These are phyloP conservation scores for Cerioporus squamosus DNA, from an alignment of 1,284 basidiomycete species.

Conservation along the genomic window DNA sequence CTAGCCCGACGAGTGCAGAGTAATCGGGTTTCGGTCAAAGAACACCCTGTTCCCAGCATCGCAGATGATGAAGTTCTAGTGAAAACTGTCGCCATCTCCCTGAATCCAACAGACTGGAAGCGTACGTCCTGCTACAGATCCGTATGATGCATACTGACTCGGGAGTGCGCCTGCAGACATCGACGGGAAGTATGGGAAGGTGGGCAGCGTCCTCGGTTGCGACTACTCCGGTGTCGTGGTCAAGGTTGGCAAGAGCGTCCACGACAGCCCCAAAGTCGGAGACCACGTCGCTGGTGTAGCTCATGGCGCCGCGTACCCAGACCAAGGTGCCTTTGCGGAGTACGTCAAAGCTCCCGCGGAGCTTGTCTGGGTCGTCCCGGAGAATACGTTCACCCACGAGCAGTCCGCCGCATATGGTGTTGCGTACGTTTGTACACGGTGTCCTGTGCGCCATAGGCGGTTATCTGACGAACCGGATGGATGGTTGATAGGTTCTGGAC, in stretches of 20 bases:
- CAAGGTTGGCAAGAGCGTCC: constrained; percentile 28
- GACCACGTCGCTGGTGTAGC: constrained; percentile 33
- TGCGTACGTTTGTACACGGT: constrained; percentile 32
- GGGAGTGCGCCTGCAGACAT: constrained; percentile 24
- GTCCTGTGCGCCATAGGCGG: background rate
- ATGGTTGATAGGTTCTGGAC: constrained; percentile 32
- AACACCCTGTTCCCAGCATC: constrained; percentile 29
- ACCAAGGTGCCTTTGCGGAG: constrained; percentile 44
- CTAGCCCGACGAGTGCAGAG: too few relatives aligned
- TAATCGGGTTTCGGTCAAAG: constrained; percentile 5
- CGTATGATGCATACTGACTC: too few relatives aligned
- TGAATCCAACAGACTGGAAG: constrained; percentile 37
- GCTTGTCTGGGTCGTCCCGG: constrained; percentile 39
- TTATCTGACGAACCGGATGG: too few relatives aligned
- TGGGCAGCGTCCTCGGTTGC: constrained; percentile 30
- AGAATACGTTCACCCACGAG: constrained; percentile 33
- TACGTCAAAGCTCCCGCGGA: constrained; percentile 41
- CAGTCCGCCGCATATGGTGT: constrained; percentile 45
- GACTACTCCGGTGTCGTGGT: constrained; percentile 34
- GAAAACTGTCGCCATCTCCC: constrained; percentile 29
- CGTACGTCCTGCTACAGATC: constrained; percentile 17
- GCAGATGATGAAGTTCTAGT: constrained; percentile 33
- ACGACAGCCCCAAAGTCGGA: constrained; percentile 23
- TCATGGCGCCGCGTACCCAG: constrained; percentile 30
- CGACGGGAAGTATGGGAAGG: background rate